Evolutionary conservation across 805 yeast species (phyloP), one percentile per base, ranked within the genome.

Genomic region (Crinitomyces ghanaensis): DNA sequence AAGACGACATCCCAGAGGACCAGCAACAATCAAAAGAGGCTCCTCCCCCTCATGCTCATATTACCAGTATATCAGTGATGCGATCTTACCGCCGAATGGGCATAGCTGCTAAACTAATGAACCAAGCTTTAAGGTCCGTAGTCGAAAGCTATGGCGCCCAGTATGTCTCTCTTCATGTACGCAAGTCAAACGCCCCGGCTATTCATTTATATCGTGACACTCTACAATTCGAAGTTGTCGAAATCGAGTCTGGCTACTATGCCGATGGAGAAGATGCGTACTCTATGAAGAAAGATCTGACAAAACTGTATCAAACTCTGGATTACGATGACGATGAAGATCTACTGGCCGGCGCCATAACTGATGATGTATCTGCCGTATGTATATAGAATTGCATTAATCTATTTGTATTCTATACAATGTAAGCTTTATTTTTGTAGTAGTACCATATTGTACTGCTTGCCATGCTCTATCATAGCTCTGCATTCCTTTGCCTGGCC

Each of bases 201-300:
- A 66, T 86, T 47, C 95, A 85, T 59, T 66, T 91, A 42, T 91
- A 91, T 61, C 68, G 78, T 51, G 93, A 83, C 50, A 79, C 95
- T 2, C 66, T 91, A 41, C 62, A 70, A 40, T 91, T 91, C 54
- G 86, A 79, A 54, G 91, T 83, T 27, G 65, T 79, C 37, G 72
- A 77, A 26, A 74, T 91, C 38, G 95, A 85, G 48, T 77, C 72
- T 43, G 70, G 79, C n/a, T 91, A 91, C 56, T 91, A 91, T 50
- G 95, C 86, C 34, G 96, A 91, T 57, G 94, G 93, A 20, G 98
- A 91, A 59, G 96, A 91, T 59, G 98, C 98, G 11, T 88, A 86
- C 56, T 79, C 91, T 26, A 91, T 91, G 98, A 75, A 74, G 51
- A 81, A 81, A 52, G 66, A 63, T 2, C 63, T 84, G 43, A 21